Percentiles rank a stretch among this genome's conserved stretches.
Conservation (phyloP, 306 rosid genomes). For the Alnus glutinosa region DNA sequence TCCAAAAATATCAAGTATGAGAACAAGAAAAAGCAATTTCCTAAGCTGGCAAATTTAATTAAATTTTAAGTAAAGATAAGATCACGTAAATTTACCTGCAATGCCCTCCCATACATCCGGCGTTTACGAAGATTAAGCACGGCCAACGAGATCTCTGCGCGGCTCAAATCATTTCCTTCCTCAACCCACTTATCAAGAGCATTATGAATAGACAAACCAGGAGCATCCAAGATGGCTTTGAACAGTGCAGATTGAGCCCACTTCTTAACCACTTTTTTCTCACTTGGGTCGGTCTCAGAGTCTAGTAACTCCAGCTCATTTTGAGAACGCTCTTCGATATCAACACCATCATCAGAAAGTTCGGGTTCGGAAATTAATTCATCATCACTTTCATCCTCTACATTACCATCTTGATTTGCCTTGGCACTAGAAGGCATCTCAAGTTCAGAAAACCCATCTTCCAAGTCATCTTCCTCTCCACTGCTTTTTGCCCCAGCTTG, state of each 20-base stretch:
- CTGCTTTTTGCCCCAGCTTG: conserved; percentile 67
- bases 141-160: conserved; percentile 48
- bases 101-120: conserved; percentile 62
- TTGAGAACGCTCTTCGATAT: conserved; percentile 39
- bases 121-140: conserved; percentile 50
- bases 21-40: not conserved
- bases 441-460: conserved; percentile 80
- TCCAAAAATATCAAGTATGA: not conserved
- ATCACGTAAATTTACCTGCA: conserved; percentile 61
- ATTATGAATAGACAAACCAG: conserved; percentile 31
- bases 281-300: conserved; percentile 24
- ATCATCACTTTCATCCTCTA: conserved; percentile 29
- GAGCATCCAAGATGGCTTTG: conserved; percentile 43
- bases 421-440: conserved; percentile 36
- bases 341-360: conserved; percentile 42
- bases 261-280: conserved; percentile 17
- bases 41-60: not conserved
- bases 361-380: conserved; percentile 39
- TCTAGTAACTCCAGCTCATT: conserved; percentile 51
- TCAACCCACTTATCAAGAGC: conserved; percentile 69
- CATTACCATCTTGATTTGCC: conserved; percentile 9
- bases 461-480: conserved; percentile 63
- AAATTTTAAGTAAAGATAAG: conserved; percentile 18
- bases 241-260: conserved; percentile 40
- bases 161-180: conserved; percentile 62